Base-by-base conservation (phyloP, 208 protist genomes). In the Naegleria fowleri region DNA sequence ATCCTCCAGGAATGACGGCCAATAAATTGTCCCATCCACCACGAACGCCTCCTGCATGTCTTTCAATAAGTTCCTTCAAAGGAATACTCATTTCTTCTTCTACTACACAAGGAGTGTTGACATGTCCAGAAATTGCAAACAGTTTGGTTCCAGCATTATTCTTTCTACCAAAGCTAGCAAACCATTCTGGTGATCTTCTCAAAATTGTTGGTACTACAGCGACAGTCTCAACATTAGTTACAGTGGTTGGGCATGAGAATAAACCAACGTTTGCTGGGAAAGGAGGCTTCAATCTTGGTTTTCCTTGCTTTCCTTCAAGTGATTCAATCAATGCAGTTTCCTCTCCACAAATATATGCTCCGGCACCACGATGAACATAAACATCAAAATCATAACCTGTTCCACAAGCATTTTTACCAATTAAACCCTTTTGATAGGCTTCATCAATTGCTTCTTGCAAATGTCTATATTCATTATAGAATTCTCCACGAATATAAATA, bases 401-500 rank as follows among this genome's bases (percentile, higher is more conserved):
- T 86, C 96, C 97, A 90, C 97, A 99, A 33, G 98, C 98, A 92
- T 99, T 99, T 92, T 98, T 97, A 91, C 98, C 98, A 9, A 99
- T 90, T 90, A 99, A 98, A 43, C 98, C 98, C 84, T 96, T 97
- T 52, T 93, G 92, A 91, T 98, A 99, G 41, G 98, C 98, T 94
- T 99, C 97, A 55, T 95, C 93, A 83, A 99, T 98, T 7, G 98
- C 98, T 90, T 94, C 52, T 92, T 99, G 96, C 4, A 99, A 92
- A 38, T 95, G 92, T 51, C 93, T 93, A 79, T 94, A 95, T 95
- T 99, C 99, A 93, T 99, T 96, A 92, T 98, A 97, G 93, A 99
- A 99, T 95, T 99, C 98, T 39, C 98, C 99, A 91, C 99, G 97
- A 92, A 99, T 97, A 96, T 99, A 99, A 93, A 99, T 99, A 95